Evolutionary conservation across 2,329 filamentous ascomycete species (phyloP).

Genomic region (Alternaria consortialis): DNA sequence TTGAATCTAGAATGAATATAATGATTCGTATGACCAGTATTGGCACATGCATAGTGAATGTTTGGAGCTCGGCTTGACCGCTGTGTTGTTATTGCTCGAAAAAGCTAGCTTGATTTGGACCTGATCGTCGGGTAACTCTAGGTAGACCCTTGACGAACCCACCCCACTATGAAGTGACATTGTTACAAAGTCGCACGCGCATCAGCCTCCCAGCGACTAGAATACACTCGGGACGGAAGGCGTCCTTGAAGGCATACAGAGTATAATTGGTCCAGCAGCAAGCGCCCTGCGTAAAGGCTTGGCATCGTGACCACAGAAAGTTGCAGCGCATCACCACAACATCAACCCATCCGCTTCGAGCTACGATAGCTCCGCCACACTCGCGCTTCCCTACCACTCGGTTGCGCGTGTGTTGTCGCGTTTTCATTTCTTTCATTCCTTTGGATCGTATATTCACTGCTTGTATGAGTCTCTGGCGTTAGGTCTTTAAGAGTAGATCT

Average conservation of each 20-base stretch:
- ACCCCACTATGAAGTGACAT: slow-evolving; percentile 12
- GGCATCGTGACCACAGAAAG: slow-evolving; percentile 21
- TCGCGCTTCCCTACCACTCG: slow-evolving; percentile 32
- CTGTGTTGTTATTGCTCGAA: slow-evolving; percentile 2
- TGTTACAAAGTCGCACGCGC: neutral
- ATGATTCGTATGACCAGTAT: slow-evolving; percentile 22
- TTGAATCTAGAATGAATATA: slow-evolving; percentile 37
- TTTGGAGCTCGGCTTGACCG: slow-evolving; percentile 5
- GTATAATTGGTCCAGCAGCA: slow-evolving; percentile 19
- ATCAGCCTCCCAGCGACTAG: neutral
- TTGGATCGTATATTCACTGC: slow-evolving; percentile 46
- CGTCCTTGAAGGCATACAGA: neutral
- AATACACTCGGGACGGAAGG: neutral
- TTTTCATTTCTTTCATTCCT: slow-evolving; percentile 53
- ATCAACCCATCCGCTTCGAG: slow-evolving; percentile 24
- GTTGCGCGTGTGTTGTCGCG: slow-evolving; percentile 34
- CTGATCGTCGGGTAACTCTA: slow-evolving; percentile 5
- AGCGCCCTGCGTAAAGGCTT: slow-evolving; percentile 27
- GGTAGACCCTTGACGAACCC: slow-evolving; percentile 10
- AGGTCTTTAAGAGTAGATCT: slow-evolving; percentile 36
- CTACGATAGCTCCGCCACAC: slow-evolving; percentile 26
- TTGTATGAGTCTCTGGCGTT: slow-evolving; percentile 49
- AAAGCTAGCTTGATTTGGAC: slow-evolving; percentile 14
- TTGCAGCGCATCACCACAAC: slow-evolving; percentile 24
- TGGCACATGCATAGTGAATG: neutral